These are phyloP conservation scores for Onygena corvina DNA, from an alignment of 2,329 filamentous ascomycete genomes.

Conservation along the genomic window DNA sequence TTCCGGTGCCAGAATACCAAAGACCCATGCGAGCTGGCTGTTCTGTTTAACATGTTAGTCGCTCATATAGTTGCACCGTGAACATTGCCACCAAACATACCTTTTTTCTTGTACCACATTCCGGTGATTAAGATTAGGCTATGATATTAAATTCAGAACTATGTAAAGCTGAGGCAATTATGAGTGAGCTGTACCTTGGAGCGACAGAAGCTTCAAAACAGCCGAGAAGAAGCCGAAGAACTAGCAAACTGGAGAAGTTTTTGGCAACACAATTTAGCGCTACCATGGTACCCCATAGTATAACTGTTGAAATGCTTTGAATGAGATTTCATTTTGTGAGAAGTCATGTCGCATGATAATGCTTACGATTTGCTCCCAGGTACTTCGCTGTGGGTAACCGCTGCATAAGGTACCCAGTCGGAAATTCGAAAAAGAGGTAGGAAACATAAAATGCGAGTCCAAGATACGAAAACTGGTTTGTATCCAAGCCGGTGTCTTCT, in stretches of 20 bases:
- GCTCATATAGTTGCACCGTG: neutral
- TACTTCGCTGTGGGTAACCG: slow-evolving; percentile 58
- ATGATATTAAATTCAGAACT: neutral
- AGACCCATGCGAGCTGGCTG: slow-evolving; percentile 5
- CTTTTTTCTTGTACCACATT: slow-evolving; percentile 7
- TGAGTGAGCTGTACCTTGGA: neutral
- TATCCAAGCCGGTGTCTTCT: slow-evolving; percentile 38
- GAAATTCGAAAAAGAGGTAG: slow-evolving; percentile 59
- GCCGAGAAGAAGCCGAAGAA: slow-evolving; percentile 54
- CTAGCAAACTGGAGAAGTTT: slow-evolving; percentile 49
- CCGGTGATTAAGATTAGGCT: slow-evolving; percentile 3
- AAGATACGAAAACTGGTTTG: slow-evolving; percentile 53
- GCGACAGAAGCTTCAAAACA: slow-evolving; percentile 50
- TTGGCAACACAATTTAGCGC: slow-evolving; percentile 50
- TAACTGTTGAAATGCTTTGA: slow-evolving; percentile 32
- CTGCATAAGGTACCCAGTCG: slow-evolving; percentile 53
- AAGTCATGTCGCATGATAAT: neutral
- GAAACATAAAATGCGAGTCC: slow-evolving; percentile 64
- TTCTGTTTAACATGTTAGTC: neutral
- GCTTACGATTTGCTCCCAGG: slow-evolving; percentile 40
- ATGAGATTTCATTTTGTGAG: neutral
- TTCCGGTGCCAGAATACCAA: slow-evolving; percentile 65
- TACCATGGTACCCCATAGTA: slow-evolving; percentile 51
- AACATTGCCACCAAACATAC: neutral
- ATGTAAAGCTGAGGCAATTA: neutral